Evolutionary conservation across 2,329 filamentous ascomycete genomes (phyloP).

Genomic region (Diplodia sapinea): DNA sequence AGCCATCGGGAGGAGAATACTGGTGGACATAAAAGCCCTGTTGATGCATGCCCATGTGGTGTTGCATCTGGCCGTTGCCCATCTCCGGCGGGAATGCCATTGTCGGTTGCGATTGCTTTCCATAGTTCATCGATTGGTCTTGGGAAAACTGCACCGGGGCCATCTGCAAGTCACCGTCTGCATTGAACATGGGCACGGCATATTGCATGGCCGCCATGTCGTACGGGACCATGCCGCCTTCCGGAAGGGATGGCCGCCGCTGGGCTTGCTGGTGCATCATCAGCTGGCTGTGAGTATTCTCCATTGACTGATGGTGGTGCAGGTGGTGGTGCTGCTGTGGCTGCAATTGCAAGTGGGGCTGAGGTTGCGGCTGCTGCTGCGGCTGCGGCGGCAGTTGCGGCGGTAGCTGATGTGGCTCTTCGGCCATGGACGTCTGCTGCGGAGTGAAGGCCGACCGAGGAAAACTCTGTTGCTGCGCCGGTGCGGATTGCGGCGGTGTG

Average conservation of each 20-base stretch:
- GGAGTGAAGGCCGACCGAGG: constrained; percentile 34
- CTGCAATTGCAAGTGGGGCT: neutral
- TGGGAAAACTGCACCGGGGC: constrained; percentile 33
- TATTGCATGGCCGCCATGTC: constrained; percentile 31
- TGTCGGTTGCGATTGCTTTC: constrained; percentile 12
- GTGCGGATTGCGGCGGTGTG: constrained; percentile 58
- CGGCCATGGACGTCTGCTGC: constrained; percentile 44
- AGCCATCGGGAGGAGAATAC: constrained; percentile 49
- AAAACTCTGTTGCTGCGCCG: constrained; percentile 56
- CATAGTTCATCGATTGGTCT: constrained; percentile 23
- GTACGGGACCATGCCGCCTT: constrained; percentile 23
- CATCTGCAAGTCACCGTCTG: constrained; percentile 33
- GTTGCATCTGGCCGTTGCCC: constrained; percentile 17
- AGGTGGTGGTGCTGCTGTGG: constrained; percentile 1
- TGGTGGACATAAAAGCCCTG: constrained; percentile 54
- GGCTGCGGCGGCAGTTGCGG: neutral
- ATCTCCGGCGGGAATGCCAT: constrained; percentile 11
- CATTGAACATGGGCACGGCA: constrained; percentile 35
- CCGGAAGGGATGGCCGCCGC: constrained; percentile 34
- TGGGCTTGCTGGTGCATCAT: constrained; percentile 12
- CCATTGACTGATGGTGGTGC: constrained; percentile 24
- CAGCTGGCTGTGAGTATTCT: constrained; percentile 11
- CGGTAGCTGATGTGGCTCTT: constrained; percentile 39
- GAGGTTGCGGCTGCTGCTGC: neutral
- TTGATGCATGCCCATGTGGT: constrained; percentile 38